A percentile compares a stretch with the other conserved stretches of the same genome.
Evolutionary conservation across 2,329 filamentous ascomycete genomes (phyloP).

Genomic region (Lasiodiplodia sp.): DNA sequence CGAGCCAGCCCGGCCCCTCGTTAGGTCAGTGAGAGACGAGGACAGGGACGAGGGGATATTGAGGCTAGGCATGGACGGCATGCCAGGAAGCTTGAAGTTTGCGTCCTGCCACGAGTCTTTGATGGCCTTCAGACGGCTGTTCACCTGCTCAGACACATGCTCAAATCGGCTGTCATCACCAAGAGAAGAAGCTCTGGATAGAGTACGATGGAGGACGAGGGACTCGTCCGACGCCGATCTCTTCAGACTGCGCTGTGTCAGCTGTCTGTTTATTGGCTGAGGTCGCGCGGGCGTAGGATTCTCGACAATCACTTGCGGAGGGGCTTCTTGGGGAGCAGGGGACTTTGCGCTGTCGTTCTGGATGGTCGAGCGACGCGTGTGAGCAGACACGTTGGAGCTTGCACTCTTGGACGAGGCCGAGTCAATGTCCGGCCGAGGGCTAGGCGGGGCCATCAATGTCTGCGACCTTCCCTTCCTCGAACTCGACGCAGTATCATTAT

Average conservation of each 20-base stretch:
- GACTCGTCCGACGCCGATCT: conserved; percentile 79
- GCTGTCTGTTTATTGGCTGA: conserved; percentile 29
- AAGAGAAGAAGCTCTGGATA: conserved; percentile 81
- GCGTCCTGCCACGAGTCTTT: conserved; percentile 87
- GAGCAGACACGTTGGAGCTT: conserved; percentile 13
- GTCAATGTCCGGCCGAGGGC: conserved; percentile 1
- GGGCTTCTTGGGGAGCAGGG: conserved; percentile 30
- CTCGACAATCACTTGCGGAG: conserved; percentile 9
- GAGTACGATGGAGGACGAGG: conserved; percentile 72
- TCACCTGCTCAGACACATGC: conserved; percentile 82
- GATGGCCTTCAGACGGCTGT: conserved; percentile 88
- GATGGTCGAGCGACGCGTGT: conserved; percentile 15
- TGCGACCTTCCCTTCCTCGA: conserved; percentile 1
- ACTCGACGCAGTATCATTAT: conserved; percentile 2
- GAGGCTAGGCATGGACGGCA: conserved; percentile 53
- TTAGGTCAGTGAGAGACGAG: conserved; percentile 26
- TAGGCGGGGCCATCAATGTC: conserved; percentile 9
- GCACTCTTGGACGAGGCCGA: neutral
- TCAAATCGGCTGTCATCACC: conserved; percentile 85
- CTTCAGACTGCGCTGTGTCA: conserved; percentile 51
- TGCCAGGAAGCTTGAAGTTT: conserved; percentile 67
- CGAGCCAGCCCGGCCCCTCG: conserved; percentile 10
- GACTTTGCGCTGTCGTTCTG: conserved; percentile 19
- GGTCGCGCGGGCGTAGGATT: conserved; percentile 24
- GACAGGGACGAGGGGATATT: conserved; percentile 36